Evolutionary conservation across 2,329 filamentous ascomycete genomes (phyloP).

Genomic region (Fusarium buxicola): DNA sequence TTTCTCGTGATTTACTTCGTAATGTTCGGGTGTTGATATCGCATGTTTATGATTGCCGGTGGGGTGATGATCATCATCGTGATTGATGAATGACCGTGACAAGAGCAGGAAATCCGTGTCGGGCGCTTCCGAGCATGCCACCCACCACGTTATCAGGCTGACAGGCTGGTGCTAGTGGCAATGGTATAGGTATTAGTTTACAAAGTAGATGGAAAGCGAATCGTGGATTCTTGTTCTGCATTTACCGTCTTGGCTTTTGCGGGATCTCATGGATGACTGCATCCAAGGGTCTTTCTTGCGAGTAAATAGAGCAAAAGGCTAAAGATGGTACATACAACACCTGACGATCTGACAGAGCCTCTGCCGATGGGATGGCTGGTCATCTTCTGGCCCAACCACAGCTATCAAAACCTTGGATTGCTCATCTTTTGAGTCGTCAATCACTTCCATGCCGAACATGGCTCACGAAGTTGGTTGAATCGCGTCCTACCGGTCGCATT

Average conservation of each 20-base stretch:
- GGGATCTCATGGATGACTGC: too few species aligned
- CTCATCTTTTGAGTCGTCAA: constrained; percentile 19
- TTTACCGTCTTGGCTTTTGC: too few species aligned
- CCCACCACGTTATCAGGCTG: constrained; percentile 15
- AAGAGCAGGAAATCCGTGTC: constrained; percentile 26
- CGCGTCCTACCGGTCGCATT: not conserved
- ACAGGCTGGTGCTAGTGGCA: not conserved
- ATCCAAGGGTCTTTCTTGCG: too few species aligned
- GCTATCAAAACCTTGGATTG: not conserved
- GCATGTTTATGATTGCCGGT: constrained; percentile 38
- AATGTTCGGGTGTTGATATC: constrained; percentile 10
- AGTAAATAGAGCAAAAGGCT: too few species aligned
- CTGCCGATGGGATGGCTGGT: not conserved
- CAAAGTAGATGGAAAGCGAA: not conserved
- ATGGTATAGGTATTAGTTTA: not conserved
- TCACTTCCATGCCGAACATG: constrained; percentile 18
- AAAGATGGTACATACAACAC: too few species aligned
- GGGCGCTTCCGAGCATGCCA: constrained; percentile 25
- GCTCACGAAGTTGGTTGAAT: not conserved
- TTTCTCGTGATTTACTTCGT: constrained; percentile 12
- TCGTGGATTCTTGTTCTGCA: not conserved
- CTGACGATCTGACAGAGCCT: not conserved
- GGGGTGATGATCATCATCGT: constrained; percentile 40
- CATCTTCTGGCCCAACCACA: not conserved
- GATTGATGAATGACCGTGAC: constrained; percentile 22